A percentile compares a stretch with the other conserved stretches of the same genome.
phyloP scores from a whole-genome alignment of 345 rosid genomes.

The Clausena lansium region DNA sequence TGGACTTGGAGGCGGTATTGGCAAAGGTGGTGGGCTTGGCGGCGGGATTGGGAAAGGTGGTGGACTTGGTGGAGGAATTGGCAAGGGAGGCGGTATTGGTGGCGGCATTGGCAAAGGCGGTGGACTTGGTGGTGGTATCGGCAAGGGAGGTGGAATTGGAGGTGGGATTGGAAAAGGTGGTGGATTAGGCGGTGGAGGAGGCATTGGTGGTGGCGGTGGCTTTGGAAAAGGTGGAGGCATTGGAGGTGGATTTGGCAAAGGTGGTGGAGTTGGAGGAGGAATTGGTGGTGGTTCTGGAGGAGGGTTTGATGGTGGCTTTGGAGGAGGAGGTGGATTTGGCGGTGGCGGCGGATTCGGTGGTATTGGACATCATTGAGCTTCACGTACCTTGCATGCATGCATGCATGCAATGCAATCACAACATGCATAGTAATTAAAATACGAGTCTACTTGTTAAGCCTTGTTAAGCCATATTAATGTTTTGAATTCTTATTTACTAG shows the following conservation, averaged over 20 bases:
- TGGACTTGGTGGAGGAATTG: constrained; percentile 23
- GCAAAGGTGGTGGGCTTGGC: constrained; percentile 22
- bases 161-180: constrained; percentile 27
- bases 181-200: constrained; percentile 18
- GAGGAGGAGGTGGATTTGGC: background rate
- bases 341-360: constrained; percentile 9
- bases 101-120: constrained; percentile 28
- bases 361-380: background rate
- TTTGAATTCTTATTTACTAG: background rate
- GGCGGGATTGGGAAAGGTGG: constrained; percentile 29
- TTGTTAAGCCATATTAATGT: background rate
- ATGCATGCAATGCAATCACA: background rate
- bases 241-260: constrained; percentile 30
- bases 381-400: constrained; percentile 29
- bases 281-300: constrained; percentile 22
- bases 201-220: constrained; percentile 14
- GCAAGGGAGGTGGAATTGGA: constrained; percentile 23
- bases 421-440: background rate
- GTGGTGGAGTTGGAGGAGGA: constrained; percentile 8
- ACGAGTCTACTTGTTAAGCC: background rate
- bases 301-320: background rate
- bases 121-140: constrained; percentile 21
- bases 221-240: constrained; percentile 12
- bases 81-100: constrained; percentile 27
- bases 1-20: constrained; percentile 36